Evolutionary conservation across 1,139 yeast species (phyloP), one percentile per base, ranked within the genome.

Genomic region (Yamadazyma triangularis): DNA sequence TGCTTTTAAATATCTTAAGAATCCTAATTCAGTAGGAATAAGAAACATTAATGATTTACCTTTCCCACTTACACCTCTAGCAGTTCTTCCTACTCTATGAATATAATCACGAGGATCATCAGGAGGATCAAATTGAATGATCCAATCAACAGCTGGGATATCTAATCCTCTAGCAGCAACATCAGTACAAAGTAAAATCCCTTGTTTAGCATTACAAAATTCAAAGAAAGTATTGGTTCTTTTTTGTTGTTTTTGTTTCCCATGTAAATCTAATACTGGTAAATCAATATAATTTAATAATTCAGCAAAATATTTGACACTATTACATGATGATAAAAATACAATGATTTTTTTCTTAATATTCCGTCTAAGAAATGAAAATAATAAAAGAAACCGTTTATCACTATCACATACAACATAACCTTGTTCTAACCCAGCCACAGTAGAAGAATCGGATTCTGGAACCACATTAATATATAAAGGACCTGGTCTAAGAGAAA

Each of bases 31-130:
- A 27, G 79, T 79, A 25, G 98, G 97, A 4, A 91, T 81, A 57
- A 91, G 70, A 60, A 91, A 91, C 97, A 91, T 89, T 41, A 91
- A 69, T 11, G 95, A 85, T 60, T 82, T 86, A 45, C 99, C 99
- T 54, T 82, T 82, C 35, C 96, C 97, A 30, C 74, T 56, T 13
- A 94, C 73, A 37, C 97, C 98, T 65, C 98, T 79, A 12, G 98
- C 98, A 16, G 98, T 91, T 70, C 98, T 81, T 42, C 98, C 98
- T 23, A 91, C 97, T 59, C 97, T 79, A 62, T 91, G 98, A 48
- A 91, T 89, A 53, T 91, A 91, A 62, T 89, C 96, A 62, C 96
- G 79, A 57, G 97, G 97, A 63, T 91, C 97, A 79, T 91, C 97
- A 55, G 97, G 97, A 30, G 97, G 97, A 58, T 91, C 96, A 48